Conservation (phyloP, 2,329 filamentous ascomycete species). For the Fusarium sp. region DNA sequence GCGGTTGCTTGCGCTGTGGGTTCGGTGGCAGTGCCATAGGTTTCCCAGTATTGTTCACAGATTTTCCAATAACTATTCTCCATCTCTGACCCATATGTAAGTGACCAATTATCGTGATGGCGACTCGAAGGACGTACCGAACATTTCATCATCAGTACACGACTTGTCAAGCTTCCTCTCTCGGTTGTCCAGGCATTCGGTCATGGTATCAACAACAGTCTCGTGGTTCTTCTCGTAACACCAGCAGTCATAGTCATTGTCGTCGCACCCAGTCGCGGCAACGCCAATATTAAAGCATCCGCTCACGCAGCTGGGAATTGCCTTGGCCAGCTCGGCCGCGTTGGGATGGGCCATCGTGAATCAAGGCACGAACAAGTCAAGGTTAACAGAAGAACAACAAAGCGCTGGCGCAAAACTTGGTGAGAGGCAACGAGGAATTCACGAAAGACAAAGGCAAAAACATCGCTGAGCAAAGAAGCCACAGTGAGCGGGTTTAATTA, state of each 20-base stretch:
- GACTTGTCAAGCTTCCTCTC: constrained; percentile 31
- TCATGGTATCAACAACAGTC: constrained; percentile 45
- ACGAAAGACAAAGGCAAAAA: background rate
- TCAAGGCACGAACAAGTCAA: background rate
- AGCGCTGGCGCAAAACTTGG: background rate
- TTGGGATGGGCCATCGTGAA: constrained; percentile 42
- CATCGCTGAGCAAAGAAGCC: background rate
- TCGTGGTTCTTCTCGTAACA: constrained; percentile 46
- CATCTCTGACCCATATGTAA: constrained; percentile 36
- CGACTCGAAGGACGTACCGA: constrained; percentile 27
- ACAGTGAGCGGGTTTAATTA: background rate
- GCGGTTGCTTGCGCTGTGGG: constrained; percentile 33
- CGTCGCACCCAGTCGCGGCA: constrained; percentile 42
- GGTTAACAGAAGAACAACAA: background rate
- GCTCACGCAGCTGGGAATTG: constrained; percentile 40
- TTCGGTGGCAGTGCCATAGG: constrained; percentile 44
- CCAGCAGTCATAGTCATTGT: constrained; percentile 46
- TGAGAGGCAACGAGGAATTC: background rate
- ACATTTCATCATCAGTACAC: constrained; percentile 43
- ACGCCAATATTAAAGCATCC: constrained; percentile 45
- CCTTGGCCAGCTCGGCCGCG: constrained; percentile 33
- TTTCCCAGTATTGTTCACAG: constrained; percentile 48
- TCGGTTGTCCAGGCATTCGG: constrained; percentile 37
- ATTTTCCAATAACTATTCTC: constrained; percentile 50
- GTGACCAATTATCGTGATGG: background rate